Evolutionary conservation across 2,329 filamentous ascomycete genomes (phyloP).

Genomic region (Pleurostoma richardsiae): DNA sequence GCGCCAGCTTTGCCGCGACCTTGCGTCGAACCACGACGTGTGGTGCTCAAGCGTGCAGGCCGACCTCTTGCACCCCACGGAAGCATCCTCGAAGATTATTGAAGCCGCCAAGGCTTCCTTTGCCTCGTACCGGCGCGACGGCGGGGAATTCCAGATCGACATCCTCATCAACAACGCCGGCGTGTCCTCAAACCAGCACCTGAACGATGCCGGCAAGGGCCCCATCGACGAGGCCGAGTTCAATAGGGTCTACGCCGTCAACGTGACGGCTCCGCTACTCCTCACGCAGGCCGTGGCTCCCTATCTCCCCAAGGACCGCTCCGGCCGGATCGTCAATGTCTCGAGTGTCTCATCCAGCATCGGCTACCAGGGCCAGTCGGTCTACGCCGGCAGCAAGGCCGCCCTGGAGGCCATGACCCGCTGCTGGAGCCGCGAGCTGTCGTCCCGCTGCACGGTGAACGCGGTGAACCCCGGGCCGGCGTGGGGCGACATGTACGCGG

Average conservation of each 20-base stretch:
- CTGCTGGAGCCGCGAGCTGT: slow-evolving; percentile 18
- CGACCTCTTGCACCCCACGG: slow-evolving; percentile 5
- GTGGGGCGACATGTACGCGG: slow-evolving; percentile 8
- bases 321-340: slow-evolving; percentile 19
- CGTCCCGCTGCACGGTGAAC: slow-evolving; percentile 16
- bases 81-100: slow-evolving; percentile 5
- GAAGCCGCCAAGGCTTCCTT: slow-evolving; percentile 8
- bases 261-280: slow-evolving; percentile 35
- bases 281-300: slow-evolving; percentile 17
- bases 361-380: slow-evolving; percentile 15
- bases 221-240: slow-evolving; percentile 48
- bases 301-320: slow-evolving; percentile 13
- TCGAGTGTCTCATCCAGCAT: slow-evolving; percentile 18
- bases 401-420: slow-evolving; percentile 18
- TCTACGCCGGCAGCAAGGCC: slow-evolving; percentile 21
- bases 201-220: slow-evolving; percentile 30
- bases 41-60: slow-evolving; percentile 5
- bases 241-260: slow-evolving; percentile 56
- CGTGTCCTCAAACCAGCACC: slow-evolving; percentile 42
- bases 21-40: slow-evolving; percentile 5
- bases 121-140: background rate
- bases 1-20: slow-evolving; percentile 2
- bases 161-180: slow-evolving; percentile 68
- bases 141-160: slow-evolving; percentile 40
- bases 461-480: slow-evolving; percentile 18